Base-by-base conservation (phyloP, 2,329 filamentous ascomycete species). In the Cladosporium sp. region DNA sequence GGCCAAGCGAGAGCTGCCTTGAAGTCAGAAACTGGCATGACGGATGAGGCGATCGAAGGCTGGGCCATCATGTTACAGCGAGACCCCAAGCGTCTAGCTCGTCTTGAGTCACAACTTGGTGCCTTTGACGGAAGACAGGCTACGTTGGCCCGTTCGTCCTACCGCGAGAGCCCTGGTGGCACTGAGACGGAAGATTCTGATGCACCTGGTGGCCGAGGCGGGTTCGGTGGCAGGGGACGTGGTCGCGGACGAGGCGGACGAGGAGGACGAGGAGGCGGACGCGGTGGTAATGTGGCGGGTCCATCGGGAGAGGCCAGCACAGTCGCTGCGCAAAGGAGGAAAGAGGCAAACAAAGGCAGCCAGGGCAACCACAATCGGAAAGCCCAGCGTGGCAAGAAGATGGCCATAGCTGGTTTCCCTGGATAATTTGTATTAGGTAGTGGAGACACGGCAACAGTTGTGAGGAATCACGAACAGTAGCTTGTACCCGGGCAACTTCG, bases 41-140 rank as follows among this genome's bases (percentile, higher is more conserved):
- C 91, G 0, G 92, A 97, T 66, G 93, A 97, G 74, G 87, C 88
- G 2, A 88, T 99, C 36, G 94, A 97, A 74, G 94, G 94, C 5
- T 99, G 93, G 92, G 90, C 84, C 0, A 77, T 96, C 51, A 96
- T 97, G 90, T 75, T 97, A 7, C 77, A 79, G 12, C 83, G 92
- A 34, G 88, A 93, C 66, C 82, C 89, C 1, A 83, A 84, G 66
- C 82, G 87, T 60, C 78, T 88, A 71, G 83, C 84, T 59, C 81
- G 83, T 58, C 75, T 97, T 43, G 90, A 96, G 73, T 81, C 81
- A 52, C 88, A 85, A 68, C 88, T 87, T 66, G 81, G 82, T 11
- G 78, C 82, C 17, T 90, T 89, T 63, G 78, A 79, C 12, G 89
- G 88, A 9, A 73, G 82, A 58, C 91, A 96, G 73, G 76, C 75